phyloP scores from a whole-genome alignment of 495 filamentous ascomycete species.

The Niebla homalea region DNA sequence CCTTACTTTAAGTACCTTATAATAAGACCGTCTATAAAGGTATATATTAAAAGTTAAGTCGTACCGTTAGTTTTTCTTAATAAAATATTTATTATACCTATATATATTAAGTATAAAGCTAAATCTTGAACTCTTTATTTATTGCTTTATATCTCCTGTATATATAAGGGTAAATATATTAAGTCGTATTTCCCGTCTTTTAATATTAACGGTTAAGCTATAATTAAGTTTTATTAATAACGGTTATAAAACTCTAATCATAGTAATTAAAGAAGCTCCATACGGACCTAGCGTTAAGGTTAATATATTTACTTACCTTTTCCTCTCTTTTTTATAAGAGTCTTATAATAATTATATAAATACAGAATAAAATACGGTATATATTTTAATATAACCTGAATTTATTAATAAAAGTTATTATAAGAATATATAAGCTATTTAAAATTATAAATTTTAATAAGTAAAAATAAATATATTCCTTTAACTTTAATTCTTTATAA shows the following conservation, averaged over 20 bases:
- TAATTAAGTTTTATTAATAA: neutral
- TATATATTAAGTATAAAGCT: neutral
- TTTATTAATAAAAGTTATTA: neutral
- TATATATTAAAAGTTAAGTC: neutral
- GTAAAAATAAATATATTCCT: neutral
- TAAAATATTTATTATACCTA: conserved; percentile 3
- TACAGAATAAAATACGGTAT: neutral
- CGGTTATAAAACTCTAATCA: neutral
- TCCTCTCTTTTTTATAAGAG: neutral
- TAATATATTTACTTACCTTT: conserved; percentile 1
- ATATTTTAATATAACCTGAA: conserved; percentile 2
- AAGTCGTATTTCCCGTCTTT: neutral
- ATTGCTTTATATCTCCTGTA: neutral
- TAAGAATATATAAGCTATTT: neutral
- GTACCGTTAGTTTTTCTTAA: neutral
- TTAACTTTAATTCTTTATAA: too few relatives aligned
- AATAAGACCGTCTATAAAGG: neutral
- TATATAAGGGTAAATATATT: neutral
- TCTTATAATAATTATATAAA: conserved; percentile 2
- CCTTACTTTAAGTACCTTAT: neutral
- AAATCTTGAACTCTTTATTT: neutral
- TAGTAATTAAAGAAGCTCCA: neutral
- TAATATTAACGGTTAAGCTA: neutral
- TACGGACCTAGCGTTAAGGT: neutral
- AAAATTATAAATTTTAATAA: neutral